Evolutionary conservation across 2,329 filamentous ascomycete genomes (phyloP).

Genomic region (Celoporthe dispersa): DNA sequence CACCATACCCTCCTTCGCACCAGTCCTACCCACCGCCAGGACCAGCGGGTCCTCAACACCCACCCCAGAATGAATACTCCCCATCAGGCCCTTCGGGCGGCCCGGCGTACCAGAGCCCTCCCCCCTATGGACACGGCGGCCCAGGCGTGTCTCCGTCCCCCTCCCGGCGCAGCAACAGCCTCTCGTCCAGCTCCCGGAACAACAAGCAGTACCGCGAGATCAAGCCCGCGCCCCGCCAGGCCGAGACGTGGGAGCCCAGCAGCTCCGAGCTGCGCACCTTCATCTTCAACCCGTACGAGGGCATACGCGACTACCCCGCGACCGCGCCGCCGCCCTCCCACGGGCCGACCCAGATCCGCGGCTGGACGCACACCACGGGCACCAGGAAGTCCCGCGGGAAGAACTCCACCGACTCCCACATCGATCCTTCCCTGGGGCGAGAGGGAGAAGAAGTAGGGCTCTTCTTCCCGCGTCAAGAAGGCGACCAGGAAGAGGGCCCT

Average conservation of each 20-base stretch:
- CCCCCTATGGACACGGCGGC: slow-evolving; percentile 22
- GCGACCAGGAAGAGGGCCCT: background rate
- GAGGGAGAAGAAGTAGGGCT: slow-evolving; percentile 30
- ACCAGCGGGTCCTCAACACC: slow-evolving; percentile 12
- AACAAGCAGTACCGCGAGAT: slow-evolving; percentile 58
- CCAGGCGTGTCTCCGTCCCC: slow-evolving; percentile 37
- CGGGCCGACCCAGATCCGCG: slow-evolving; percentile 60
- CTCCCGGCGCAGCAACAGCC: slow-evolving; percentile 38
- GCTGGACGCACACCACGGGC: slow-evolving; percentile 57
- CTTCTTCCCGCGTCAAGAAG: slow-evolving; percentile 25
- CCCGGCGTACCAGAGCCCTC: slow-evolving; percentile 27
- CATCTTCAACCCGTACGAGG: slow-evolving; percentile 57
- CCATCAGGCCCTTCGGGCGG: slow-evolving; percentile 16
- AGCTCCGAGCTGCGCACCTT: slow-evolving; percentile 61
- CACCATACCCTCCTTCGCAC: slow-evolving; percentile 17
- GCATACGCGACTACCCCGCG: slow-evolving; percentile 62
- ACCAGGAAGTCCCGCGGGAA: slow-evolving; percentile 40
- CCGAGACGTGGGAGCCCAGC: slow-evolving; percentile 49
- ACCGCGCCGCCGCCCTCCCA: slow-evolving; percentile 59
- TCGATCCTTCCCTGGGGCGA: slow-evolving; percentile 28
- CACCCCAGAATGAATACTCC: slow-evolving; percentile 15
- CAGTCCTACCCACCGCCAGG: slow-evolving; percentile 19
- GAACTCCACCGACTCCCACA: slow-evolving; percentile 32
- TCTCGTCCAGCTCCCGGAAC: slow-evolving; percentile 38
- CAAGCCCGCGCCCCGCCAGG: slow-evolving; percentile 60